A percentile compares a stretch with the other conserved stretches of the same genome.
Conservation (phyloP, 2,329 filamentous ascomycete genomes). For the Berkeleyomyces rouxiae region DNA sequence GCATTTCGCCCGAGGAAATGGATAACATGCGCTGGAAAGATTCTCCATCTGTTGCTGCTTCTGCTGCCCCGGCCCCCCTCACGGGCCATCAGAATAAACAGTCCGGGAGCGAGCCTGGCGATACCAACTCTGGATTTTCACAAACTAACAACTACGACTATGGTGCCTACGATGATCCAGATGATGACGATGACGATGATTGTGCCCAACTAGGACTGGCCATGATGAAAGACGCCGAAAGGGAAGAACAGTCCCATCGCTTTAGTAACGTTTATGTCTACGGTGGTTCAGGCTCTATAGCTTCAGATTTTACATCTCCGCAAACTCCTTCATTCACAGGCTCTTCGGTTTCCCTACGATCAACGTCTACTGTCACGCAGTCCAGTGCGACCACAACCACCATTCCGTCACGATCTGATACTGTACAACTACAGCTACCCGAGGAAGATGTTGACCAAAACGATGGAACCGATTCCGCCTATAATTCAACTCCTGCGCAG, state of each 20-base stretch:
- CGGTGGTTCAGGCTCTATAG: not conserved
- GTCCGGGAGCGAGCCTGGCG: not conserved
- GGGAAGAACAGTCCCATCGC: constrained; percentile 42
- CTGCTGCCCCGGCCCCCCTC: constrained; percentile 1
- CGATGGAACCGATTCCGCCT: not conserved
- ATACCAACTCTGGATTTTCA: not conserved
- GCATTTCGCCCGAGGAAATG: constrained; percentile 29
- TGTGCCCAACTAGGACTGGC: constrained; percentile 70
- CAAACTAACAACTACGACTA: not conserved
- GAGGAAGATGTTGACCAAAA: not conserved
- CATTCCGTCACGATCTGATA: not conserved
- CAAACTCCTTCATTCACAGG: not conserved
- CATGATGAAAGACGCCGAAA: constrained; percentile 70
- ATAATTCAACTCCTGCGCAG: not conserved
- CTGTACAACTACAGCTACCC: not conserved
- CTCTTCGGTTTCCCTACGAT: not conserved
- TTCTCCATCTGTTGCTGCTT: constrained; percentile 31
- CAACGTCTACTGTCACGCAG: not conserved
- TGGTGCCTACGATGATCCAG: not conserved
- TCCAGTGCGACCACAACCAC: not conserved
- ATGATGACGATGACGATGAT: constrained; percentile 57
- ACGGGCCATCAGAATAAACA: not conserved
- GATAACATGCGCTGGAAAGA: constrained; percentile 33
- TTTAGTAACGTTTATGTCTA: not conserved
- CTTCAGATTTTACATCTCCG: not conserved